These are phyloP conservation scores for Mariannaea sp. DNA, from an alignment of 2,329 filamentous ascomycete species.

Conservation along the genomic window DNA sequence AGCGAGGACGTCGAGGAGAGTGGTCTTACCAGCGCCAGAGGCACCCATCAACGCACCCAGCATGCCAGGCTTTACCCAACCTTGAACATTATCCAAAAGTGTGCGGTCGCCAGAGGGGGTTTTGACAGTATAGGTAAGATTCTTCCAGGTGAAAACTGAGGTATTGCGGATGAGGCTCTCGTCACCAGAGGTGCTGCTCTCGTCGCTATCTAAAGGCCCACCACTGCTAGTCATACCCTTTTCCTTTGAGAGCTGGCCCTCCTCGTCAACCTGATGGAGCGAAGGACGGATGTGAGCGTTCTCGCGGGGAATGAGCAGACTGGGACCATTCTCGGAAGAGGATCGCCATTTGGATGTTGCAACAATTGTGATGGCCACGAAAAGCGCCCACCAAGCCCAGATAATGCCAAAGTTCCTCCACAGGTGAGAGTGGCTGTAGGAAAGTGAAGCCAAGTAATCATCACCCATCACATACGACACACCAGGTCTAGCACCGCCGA, in stretches of 20 bases:
- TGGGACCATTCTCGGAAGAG: constrained; percentile 55
- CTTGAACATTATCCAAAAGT: constrained; percentile 79
- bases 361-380: constrained; percentile 61
- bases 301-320: constrained; percentile 67
- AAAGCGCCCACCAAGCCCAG: constrained; percentile 67
- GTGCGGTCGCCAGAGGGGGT: constrained; percentile 64
- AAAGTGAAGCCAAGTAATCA: constrained; percentile 60
- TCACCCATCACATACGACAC: constrained; percentile 58
- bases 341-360: constrained; percentile 62
- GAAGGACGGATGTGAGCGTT: constrained; percentile 47
- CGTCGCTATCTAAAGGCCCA: constrained; percentile 22
- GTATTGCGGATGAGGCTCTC: constrained; percentile 62
- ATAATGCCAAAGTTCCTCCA: constrained; percentile 67
- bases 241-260: constrained; percentile 46
- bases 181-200: constrained; percentile 32
- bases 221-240: constrained; percentile 9
- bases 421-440: constrained; percentile 56
- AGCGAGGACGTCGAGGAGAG: constrained; percentile 80
- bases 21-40: constrained; percentile 84
- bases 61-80: constrained; percentile 82
- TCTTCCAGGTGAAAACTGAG: constrained; percentile 75
- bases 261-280: constrained; percentile 51
- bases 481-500: constrained; percentile 59
- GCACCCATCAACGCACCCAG: constrained; percentile 81
- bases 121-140: constrained; percentile 71